A percentile compares a stretch with the other conserved stretches of the same genome.
These are phyloP conservation scores for Teunomyces lycoperdinae DNA, from an alignment of 805 yeast species.

Conservation along the genomic window DNA sequence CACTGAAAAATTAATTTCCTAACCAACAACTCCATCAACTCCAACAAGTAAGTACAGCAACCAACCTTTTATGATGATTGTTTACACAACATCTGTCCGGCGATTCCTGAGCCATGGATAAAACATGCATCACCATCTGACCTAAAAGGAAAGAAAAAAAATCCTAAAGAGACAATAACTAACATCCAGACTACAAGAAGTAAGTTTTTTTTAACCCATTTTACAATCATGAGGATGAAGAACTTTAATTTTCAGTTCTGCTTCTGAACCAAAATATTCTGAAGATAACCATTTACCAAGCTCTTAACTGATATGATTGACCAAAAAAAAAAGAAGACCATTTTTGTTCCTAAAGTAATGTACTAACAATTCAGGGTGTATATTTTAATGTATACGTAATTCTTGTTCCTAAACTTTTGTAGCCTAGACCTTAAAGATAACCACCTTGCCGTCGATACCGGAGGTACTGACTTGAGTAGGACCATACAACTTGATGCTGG, in stretches of 20 bases:
- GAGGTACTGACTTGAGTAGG: constrained; percentile 55
- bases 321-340: neutral
- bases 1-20: neutral
- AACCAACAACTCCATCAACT: neutral
- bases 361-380: constrained; percentile 1
- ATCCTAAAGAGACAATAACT: neutral
- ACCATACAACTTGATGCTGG: constrained; percentile 53
- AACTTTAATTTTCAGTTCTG: constrained; percentile 80
- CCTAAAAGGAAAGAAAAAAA: constrained; percentile 7
- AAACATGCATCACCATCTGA: constrained; percentile 99
- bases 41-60: neutral
- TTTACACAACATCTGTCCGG: constrained; percentile 34
- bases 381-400: neutral
- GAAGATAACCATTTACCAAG: constrained; percentile 78
- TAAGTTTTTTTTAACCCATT: constrained; percentile 6
- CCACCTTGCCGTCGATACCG: constrained; percentile 91
- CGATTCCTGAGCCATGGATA: constrained; percentile 77
- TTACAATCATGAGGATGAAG: constrained; percentile 51
- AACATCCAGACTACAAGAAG: constrained; percentile 1
- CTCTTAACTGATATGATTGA: constrained; percentile 40
- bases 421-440: constrained; percentile 48
- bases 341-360: neutral
- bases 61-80: constrained; percentile 13
- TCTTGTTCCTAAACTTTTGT: neutral
- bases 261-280: constrained; percentile 76